Evolutionary conservation across 164 flowering plant genomes (phyloP).

Genomic region (Annona cherimola): DNA sequence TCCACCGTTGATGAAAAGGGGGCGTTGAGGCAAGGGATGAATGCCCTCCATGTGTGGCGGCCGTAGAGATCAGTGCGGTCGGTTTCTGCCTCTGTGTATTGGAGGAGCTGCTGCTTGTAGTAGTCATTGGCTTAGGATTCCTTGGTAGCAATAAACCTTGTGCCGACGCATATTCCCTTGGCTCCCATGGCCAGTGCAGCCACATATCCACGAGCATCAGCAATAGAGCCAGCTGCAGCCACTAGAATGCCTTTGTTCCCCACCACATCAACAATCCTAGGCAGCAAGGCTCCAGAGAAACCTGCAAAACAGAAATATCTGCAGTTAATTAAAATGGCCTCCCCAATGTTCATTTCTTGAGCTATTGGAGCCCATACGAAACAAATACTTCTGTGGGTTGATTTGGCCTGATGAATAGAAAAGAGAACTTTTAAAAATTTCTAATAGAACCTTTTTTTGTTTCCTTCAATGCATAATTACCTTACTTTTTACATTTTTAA

Average conservation of each 20-base stretch:
- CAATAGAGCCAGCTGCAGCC: conserved; percentile 26
- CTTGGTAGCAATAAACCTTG: conserved; percentile 26
- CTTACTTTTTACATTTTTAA: no score
- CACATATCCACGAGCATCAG: conserved; percentile 29
- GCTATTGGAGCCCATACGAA: no score
- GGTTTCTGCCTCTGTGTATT: conserved; percentile 24
- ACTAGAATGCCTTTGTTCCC: conserved; percentile 23
- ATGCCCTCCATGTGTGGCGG: conserved; percentile 23
- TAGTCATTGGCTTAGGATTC: conserved; percentile 30
- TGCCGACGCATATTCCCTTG: conserved; percentile 27
- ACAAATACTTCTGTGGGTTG: no score
- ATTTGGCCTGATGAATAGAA: no score
- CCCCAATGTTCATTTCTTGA: no score
- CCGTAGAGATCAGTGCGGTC: conserved; percentile 25
- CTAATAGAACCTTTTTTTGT: no score
- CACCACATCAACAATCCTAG: conserved; percentile 26
- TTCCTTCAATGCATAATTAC: no score
- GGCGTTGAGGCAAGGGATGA: conserved; percentile 25
- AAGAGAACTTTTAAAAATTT: no score
- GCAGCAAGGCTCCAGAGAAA: conserved; percentile 23
- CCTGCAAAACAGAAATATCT: no score
- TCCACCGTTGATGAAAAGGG: conserved; percentile 25
- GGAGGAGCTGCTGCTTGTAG: conserved; percentile 27
- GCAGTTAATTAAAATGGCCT: no score
- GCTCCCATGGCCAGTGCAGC: conserved; percentile 28